phyloP scores from a whole-genome alignment of 1,139 yeast genomes.

The Geotrichum australiense region DNA sequence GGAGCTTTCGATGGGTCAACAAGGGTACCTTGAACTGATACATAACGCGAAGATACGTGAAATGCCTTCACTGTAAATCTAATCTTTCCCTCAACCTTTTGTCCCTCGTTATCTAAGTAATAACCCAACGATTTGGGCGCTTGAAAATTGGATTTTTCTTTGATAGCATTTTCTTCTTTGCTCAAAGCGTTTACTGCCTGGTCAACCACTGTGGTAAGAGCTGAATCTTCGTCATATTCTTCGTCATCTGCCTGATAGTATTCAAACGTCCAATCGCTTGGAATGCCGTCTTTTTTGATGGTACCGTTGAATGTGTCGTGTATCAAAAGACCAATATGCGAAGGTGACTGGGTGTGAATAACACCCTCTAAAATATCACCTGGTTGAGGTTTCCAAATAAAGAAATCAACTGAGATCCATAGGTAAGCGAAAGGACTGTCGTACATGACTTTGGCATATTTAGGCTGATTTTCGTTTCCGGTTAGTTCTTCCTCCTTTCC shows the following conservation, averaged over 20 bases:
- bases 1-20: conserved; percentile 32
- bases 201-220: conserved; percentile 19
- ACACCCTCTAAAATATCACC: conserved; percentile 84
- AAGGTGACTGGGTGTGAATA: conserved; percentile 87
- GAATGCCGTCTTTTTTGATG: conserved; percentile 77
- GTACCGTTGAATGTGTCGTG: conserved; percentile 95
- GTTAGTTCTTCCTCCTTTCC: conserved; percentile 33
- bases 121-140: conserved; percentile 59
- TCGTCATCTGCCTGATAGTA: conserved; percentile 66
- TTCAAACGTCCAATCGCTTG: conserved; percentile 72
- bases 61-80: conserved; percentile 65
- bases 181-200: conserved; percentile 17
- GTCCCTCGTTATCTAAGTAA: conserved; percentile 74
- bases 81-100: conserved; percentile 72
- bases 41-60: conserved; percentile 71
- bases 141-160: conserved; percentile 5
- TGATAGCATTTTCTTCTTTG: conserved; percentile 20
- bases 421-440: conserved; percentile 84
- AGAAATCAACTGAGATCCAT: conserved; percentile 80
- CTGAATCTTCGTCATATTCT: conserved; percentile 22
- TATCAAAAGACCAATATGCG: conserved; percentile 84
- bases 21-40: conserved; percentile 67
- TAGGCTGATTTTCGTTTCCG: conserved; percentile 28
- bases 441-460: conserved; percentile 61
- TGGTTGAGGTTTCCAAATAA: conserved; percentile 81